Percentiles rank a stretch among this genome's conserved stretches.
Evolutionary conservation across 2,329 filamentous ascomycete genomes (phyloP).

Genomic region (Diplocarpon mali): DNA sequence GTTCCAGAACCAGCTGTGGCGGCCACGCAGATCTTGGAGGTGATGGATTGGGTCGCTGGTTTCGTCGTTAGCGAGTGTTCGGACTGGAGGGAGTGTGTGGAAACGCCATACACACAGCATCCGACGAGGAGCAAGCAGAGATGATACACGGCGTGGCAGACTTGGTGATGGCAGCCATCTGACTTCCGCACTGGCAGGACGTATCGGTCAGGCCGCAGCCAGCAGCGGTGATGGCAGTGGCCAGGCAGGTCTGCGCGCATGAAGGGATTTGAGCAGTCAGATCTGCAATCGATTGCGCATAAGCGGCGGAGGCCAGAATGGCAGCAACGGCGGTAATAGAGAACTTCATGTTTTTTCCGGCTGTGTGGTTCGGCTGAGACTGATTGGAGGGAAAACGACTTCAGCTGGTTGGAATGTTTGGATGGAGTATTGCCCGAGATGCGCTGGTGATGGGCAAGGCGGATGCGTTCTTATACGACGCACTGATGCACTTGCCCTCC

Average conservation of each 20-base stretch:
- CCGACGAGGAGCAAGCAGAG: slow-evolving; percentile 11
- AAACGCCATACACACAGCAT: slow-evolving; percentile 17
- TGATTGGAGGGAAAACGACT: no score
- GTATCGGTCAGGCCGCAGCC: slow-evolving; percentile 17
- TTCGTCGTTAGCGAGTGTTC: background rate
- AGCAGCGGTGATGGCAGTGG: slow-evolving; percentile 8
- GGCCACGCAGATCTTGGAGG: slow-evolving; percentile 14
- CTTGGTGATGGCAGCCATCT: slow-evolving; percentile 12
- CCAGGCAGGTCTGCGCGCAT: slow-evolving; percentile 18
- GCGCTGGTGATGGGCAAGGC: no score
- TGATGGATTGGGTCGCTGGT: slow-evolving; percentile 10
- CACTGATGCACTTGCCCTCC: no score
- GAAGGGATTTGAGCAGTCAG: slow-evolving; percentile 14
- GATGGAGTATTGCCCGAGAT: no score
- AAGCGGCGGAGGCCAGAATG: slow-evolving; percentile 11
- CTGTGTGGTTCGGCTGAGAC: background rate
- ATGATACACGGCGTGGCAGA: slow-evolving; percentile 18
- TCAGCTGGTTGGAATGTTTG: no score
- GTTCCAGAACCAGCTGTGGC: background rate
- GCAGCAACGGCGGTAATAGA: background rate
- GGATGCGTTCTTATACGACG: no score
- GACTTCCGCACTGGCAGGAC: slow-evolving; percentile 18
- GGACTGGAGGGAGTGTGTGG: background rate
- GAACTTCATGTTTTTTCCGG: slow-evolving; percentile 12
- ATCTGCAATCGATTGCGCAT: slow-evolving; percentile 14